Evolutionary conservation across 768 basidiomycete genomes (phyloP).

Genomic region (Amanita rimosa): DNA sequence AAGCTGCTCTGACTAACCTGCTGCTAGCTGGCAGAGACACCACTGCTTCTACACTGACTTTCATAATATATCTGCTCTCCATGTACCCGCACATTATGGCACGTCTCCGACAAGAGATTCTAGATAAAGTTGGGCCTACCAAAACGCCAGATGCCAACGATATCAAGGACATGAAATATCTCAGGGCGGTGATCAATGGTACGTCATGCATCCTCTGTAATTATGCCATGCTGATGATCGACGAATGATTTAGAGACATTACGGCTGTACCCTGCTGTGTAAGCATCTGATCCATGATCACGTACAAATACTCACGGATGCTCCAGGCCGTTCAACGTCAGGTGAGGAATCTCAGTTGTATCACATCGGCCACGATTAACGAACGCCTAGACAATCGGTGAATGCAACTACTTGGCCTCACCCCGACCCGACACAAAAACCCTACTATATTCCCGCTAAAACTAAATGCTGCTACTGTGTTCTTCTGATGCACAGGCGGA

Average conservation of each 20-base stretch:
- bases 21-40: constrained; percentile 31
- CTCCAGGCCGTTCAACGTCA: constrained; percentile 36
- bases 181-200: constrained; percentile 60
- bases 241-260: constrained; percentile 29
- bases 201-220: neutral
- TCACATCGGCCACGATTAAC: neutral
- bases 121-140: constrained; percentile 35
- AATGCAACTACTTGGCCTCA: constrained; percentile 37
- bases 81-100: constrained; percentile 34
- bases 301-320: neutral
- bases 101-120: constrained; percentile 46
- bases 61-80: constrained; percentile 33
- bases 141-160: constrained; percentile 42
- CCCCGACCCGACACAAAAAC: constrained; percentile 31
- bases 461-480: constrained; percentile 46
- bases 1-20: neutral
- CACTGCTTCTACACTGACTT: constrained; percentile 32
- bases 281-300: constrained; percentile 9
- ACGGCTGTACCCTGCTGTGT: constrained; percentile 46
- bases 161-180: constrained; percentile 50
- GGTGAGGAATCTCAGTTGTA: constrained; percentile 15
- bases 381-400: constrained; percentile 27
- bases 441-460: constrained; percentile 41
- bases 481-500: constrained; percentile 54
- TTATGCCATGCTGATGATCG: neutral